These are phyloP conservation scores for Melastoma candidum DNA, from an alignment of 441 rosid genomes.

Conservation along the genomic window DNA sequence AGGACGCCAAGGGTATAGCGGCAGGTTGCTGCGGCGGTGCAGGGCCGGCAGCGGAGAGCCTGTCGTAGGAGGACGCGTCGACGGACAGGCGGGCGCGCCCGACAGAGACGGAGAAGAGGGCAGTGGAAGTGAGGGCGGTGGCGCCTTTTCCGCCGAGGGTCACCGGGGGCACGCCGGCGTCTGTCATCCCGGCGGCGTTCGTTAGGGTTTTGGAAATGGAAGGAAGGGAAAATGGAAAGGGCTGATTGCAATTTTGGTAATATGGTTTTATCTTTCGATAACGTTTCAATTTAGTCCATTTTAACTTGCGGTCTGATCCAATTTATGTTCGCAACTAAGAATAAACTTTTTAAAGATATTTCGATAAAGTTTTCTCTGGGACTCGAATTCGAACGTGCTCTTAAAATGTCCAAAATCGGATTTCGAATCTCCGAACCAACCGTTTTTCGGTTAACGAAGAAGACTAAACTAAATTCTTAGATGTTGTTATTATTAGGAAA, in stretches of 20 bases:
- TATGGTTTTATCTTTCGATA: no score
- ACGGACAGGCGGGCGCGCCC: constrained; percentile 31
- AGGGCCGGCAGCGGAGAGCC: constrained; percentile 19
- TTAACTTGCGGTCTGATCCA: no score
- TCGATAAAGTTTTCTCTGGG: no score
- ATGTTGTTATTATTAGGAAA: background rate
- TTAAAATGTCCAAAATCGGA: no score
- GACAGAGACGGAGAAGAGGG: constrained; percentile 36
- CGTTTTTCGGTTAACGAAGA: no score
- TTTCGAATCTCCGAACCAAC: no score
- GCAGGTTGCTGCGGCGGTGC: constrained; percentile 8
- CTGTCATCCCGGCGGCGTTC: background rate
- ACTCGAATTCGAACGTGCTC: no score
- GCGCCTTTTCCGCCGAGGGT: constrained; percentile 62
- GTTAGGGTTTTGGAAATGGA: background rate
- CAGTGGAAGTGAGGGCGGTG: constrained; percentile 33
- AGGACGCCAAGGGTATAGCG: constrained; percentile 10
- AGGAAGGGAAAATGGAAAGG: background rate
- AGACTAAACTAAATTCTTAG: background rate
- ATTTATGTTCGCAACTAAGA: no score
- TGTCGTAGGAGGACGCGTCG: constrained; percentile 43
- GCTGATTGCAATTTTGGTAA: no score
- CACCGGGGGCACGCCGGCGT: constrained; percentile 10
- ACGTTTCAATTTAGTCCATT: no score
- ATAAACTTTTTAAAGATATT: no score